Conservation (phyloP, 495 filamentous ascomycete genomes). For the Hypoxylon crocopeplum region DNA sequence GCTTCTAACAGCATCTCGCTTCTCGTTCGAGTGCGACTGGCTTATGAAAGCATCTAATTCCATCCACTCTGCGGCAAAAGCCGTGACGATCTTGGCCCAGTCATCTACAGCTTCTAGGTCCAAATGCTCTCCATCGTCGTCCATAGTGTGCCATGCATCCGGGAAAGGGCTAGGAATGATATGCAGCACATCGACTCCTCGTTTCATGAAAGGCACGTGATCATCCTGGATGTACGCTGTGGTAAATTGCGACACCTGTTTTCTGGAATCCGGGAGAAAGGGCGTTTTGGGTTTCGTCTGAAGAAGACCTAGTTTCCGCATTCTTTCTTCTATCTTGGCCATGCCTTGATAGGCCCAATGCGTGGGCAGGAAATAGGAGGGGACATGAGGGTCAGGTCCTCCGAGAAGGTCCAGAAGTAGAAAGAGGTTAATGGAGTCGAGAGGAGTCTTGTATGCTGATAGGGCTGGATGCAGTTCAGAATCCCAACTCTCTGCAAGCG, state of each 20-base stretch:
- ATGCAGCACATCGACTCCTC: conserved; percentile 84
- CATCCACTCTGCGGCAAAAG: conserved; percentile 88
- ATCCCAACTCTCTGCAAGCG: conserved; percentile 82
- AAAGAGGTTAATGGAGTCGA: conserved; percentile 82
- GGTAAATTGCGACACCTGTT: conserved; percentile 55
- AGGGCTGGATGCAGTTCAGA: conserved; percentile 66
- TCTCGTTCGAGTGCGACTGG: conserved; percentile 18
- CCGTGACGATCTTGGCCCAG: conserved; percentile 79
- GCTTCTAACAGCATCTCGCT: conserved; percentile 14
- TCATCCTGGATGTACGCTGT: conserved; percentile 69
- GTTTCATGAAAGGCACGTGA: conserved; percentile 80
- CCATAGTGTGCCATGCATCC: conserved; percentile 77
- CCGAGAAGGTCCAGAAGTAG: conserved; percentile 90
- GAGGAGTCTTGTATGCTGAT: conserved; percentile 71
- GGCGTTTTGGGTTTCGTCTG: conserved; percentile 40
- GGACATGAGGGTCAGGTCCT: conserved; percentile 66
- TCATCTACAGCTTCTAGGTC: conserved; percentile 80
- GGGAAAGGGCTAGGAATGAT: conserved; percentile 84
- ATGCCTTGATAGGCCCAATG: conserved; percentile 89
- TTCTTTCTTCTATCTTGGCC: conserved; percentile 68
- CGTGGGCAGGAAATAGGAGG: conserved; percentile 81
- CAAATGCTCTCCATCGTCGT: conserved; percentile 83
- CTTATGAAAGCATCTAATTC: conserved; percentile 47
- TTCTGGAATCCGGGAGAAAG: conserved; percentile 60
- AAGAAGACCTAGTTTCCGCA: conserved; percentile 59